phyloP scores from a whole-genome alignment of 495 filamentous ascomycete species.

The Xylaria intraflava region DNA sequence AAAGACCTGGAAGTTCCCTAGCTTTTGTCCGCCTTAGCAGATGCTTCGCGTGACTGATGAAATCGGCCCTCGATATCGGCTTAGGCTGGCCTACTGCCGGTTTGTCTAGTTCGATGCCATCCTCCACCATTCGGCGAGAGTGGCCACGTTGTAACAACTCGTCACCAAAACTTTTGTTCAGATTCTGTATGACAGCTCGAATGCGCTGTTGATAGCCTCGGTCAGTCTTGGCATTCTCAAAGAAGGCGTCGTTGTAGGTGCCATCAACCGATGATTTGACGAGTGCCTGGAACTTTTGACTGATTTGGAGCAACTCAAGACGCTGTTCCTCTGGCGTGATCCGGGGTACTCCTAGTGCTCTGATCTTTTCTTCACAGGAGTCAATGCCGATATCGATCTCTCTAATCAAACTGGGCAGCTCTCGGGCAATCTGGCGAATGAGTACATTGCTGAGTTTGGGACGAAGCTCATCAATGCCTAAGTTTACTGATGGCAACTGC shows the following conservation, averaged over 20 bases:
- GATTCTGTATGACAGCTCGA: slow-evolving; percentile 52
- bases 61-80: slow-evolving; percentile 27
- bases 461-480: slow-evolving; percentile 48
- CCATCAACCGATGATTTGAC: slow-evolving; percentile 48
- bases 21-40: slow-evolving; percentile 31
- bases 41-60: slow-evolving; percentile 33
- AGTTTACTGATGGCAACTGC: slow-evolving; percentile 24
- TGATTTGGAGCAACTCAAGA: slow-evolving; percentile 46
- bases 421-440: slow-evolving; percentile 45
- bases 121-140: not conserved
- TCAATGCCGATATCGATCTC: slow-evolving; percentile 44
- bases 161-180: slow-evolving; percentile 49
- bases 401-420: slow-evolving; percentile 53
- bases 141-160: slow-evolving; percentile 44
- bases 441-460: slow-evolving; percentile 51
- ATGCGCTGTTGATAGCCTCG: slow-evolving; percentile 45
- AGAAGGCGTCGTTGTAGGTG: slow-evolving; percentile 52
- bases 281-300: slow-evolving; percentile 43
- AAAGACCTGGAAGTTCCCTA: slow-evolving; percentile 46
- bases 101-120: not conserved
- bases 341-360: slow-evolving; percentile 32
- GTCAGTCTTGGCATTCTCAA: slow-evolving; percentile 34
- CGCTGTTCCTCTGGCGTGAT: slow-evolving; percentile 44
- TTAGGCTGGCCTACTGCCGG: not conserved
- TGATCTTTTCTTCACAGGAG: slow-evolving; percentile 38